Percentiles rank a stretch among this genome's conserved stretches.
Conservation (phyloP, 1,139 yeast species). For the Kazachstania sp. region DNA sequence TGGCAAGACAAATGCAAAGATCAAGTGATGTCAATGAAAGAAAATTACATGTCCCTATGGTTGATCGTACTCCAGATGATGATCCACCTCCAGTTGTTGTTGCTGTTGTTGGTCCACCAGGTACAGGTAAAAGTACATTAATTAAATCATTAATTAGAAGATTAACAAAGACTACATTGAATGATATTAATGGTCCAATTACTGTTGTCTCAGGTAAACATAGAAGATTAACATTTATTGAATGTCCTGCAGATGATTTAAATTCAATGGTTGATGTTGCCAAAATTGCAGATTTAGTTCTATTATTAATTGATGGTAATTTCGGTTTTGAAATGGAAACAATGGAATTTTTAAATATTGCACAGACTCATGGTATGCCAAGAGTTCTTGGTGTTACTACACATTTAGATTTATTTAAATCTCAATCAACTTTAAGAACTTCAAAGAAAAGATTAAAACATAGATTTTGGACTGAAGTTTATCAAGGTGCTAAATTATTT, state of each 20-base stretch:
- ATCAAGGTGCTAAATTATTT: conserved; percentile 94
- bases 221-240: conserved; percentile 85
- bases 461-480: conserved; percentile 98
- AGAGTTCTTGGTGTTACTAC: conserved; percentile 93
- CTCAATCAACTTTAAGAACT: conserved; percentile 81
- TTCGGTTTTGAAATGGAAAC: conserved; percentile 99
- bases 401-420: conserved; percentile 87
- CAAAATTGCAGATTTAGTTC: conserved; percentile 86
- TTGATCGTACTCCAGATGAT: conserved; percentile 94
- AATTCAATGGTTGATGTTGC: conserved; percentile 96
- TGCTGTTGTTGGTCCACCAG: conserved; percentile 98
- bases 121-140: conserved; percentile 93
- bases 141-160: conserved; percentile 83
- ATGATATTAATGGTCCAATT: conserved; percentile 89
- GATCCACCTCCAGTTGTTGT: conserved; percentile 95
- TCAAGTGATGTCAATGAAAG: conserved; percentile 80
- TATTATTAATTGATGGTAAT: conserved; percentile 88
- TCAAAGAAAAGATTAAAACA: conserved; percentile 88
- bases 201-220: conserved; percentile 97
- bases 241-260: conserved; percentile 77
- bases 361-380: conserved; percentile 99
- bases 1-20: conserved; percentile 77
- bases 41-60: conserved; percentile 93
- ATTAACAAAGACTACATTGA: conserved; percentile 77
- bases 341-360: conserved; percentile 93